These are phyloP conservation scores for Leishmania tropica DNA, from an alignment of 208 protist genomes.

Conservation along the genomic window DNA sequence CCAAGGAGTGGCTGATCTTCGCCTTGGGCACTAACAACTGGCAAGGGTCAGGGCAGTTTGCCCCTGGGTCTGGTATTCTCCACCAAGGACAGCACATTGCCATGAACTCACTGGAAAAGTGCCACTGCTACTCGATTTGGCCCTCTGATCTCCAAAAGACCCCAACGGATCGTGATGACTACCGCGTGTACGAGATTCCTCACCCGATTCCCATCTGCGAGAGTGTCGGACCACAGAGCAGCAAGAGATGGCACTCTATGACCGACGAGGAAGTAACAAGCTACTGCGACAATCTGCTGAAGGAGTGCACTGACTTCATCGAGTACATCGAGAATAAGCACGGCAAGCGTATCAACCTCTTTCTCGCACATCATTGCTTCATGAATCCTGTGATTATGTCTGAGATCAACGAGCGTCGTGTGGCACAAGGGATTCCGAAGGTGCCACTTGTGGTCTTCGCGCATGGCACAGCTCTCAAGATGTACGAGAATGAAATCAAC, in stretches of 20 bases:
- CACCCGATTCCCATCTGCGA: constrained; percentile 83
- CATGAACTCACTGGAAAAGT: constrained; percentile 54
- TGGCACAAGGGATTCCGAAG: constrained; percentile 33
- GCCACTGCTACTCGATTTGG: constrained; percentile 76
- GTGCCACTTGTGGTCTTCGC: constrained; percentile 75
- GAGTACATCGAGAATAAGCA: constrained; percentile 76
- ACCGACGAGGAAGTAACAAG: constrained; percentile 52
- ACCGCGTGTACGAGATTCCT: constrained; percentile 74
- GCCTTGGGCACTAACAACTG: constrained; percentile 81
- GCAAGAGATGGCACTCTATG: constrained; percentile 82
- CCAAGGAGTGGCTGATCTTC: constrained; percentile 71
- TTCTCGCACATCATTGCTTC: constrained; percentile 79
- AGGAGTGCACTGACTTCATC: constrained; percentile 62
- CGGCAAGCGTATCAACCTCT: constrained; percentile 53
- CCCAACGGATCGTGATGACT: constrained; percentile 60
- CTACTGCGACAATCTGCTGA: constrained; percentile 55
- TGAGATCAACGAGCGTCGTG: constrained; percentile 59
- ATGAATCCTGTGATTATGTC: constrained; percentile 81
- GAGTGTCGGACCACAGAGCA: constrained; percentile 72
- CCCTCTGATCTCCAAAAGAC: constrained; percentile 71
- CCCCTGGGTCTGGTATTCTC: constrained; percentile 78
- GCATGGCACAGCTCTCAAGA: constrained; percentile 78
- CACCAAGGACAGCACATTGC: constrained; percentile 75
- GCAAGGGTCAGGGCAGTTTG: constrained; percentile 72
- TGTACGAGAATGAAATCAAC: constrained; percentile 82